These are phyloP conservation scores for Ailanthus altissimus DNA, from an alignment of 345 rosid genomes.

Conservation along the genomic window DNA sequence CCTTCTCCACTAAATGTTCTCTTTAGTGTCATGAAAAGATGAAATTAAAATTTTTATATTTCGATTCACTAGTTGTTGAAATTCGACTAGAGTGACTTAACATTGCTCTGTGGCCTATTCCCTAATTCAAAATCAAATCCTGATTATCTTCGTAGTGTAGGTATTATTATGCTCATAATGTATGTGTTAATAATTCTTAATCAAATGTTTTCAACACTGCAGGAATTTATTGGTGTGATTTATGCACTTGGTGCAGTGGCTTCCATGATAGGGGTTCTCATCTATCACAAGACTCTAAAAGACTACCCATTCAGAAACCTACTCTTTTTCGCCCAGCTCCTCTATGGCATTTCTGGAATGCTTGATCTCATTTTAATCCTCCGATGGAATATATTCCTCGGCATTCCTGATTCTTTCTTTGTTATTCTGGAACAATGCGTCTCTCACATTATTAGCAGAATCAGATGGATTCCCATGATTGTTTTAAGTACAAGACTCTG, in stretches of 20 bases:
- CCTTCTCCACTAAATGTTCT: background rate
- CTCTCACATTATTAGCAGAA: constrained; percentile 50
- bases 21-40: background rate
- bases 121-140: background rate
- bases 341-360: constrained; percentile 64
- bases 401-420: constrained; percentile 76
- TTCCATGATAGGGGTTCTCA: constrained; percentile 69
- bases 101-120: background rate
- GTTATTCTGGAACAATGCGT: constrained; percentile 71
- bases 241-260: constrained; percentile 75
- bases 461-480: constrained; percentile 82
- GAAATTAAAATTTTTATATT: no score
- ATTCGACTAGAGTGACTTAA: background rate
- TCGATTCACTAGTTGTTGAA: background rate
- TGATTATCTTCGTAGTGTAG: background rate
- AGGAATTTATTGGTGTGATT: constrained; percentile 71
- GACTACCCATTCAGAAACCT: constrained; percentile 58
- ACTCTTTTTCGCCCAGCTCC: constrained; percentile 62
- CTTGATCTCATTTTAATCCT: constrained; percentile 68
- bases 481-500: constrained; percentile 73
- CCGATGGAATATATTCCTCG: constrained; percentile 62
- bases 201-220: constrained; percentile 13
- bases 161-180: background rate
- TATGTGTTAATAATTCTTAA: background rate
- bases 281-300: constrained; percentile 74